Base-by-base conservation (phyloP, 1,284 basidiomycete genomes). In the Sanghuangporus baumii region DNA sequence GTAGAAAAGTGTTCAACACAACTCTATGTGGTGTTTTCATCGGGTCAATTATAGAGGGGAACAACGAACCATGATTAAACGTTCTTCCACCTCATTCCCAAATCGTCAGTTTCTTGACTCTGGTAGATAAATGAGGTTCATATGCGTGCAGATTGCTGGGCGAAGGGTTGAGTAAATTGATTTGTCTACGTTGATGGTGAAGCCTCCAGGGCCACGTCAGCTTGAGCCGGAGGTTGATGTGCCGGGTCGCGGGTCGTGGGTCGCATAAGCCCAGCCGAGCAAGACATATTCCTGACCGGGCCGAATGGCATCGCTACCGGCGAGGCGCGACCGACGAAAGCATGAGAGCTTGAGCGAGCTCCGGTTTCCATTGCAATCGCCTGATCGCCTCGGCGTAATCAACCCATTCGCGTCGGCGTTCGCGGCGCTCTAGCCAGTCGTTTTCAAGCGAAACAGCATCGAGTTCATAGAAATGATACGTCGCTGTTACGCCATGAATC, bases 401-500 rank as follows among this genome's bases (percentile, higher is more conserved):
- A 69, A 93, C 89, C 89, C 89, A 92, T 76, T 93, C 90, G 69
- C 90, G 77, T 72, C 78, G 78, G 65, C 90, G 83, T 76, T 93
- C 89, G 67, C 84, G 79, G 69, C 81, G 78, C 72, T 93, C 90
- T 65, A 89, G 77, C 90, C 90, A 93, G 64, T 88, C 85, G 66
- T 82, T 78, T 67, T 91, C 90, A 61, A 92, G 81, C 57, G 76
- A 77, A 23, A 81, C 77, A 46, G 92, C 90, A 74, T 93, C 90
- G 69, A 93, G 82, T 74, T 93, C 91, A 77, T 88, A 93, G 68
- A 93, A 92, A 76, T 93, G 90, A 75, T 92, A 93, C 48, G 85
- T 92, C 62, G 88, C 83, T 57, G 88, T 84, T 47, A 86, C 82
- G 56, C 87, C 84, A 65, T 86, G 82, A 74, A 91, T 89, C 54